These are phyloP conservation scores for Beauveria sp. DNA, from an alignment of 2,329 filamentous ascomycete species.

Conservation along the genomic window DNA sequence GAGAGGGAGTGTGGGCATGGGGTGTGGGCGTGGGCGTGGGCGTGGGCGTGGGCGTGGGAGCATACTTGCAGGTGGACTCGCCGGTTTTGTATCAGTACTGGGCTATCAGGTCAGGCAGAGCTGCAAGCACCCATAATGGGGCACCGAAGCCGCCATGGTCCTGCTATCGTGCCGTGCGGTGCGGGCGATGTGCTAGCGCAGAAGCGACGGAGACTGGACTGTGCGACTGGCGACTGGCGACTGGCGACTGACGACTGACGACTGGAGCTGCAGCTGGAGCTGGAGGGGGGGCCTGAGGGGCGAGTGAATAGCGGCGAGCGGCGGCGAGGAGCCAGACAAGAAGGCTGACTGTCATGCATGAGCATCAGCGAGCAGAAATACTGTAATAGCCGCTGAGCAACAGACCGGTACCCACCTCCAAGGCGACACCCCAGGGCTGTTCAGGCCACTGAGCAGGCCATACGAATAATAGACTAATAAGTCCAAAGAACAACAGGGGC, in stretches of 20 bases:
- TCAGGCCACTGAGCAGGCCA: background rate
- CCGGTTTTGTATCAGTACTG: background rate
- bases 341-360: slow-evolving; percentile 9
- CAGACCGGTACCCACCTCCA: background rate
- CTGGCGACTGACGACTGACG: background rate
- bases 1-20: background rate
- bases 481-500: background rate
- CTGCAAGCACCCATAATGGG: slow-evolving; percentile 1
- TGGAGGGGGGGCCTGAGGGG: background rate
- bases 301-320: background rate
- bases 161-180: background rate
- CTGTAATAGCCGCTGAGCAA: slow-evolving; percentile 8
- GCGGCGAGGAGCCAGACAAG: background rate
- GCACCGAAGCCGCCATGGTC: background rate
- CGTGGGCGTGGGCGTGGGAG: background rate
- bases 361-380: slow-evolving; percentile 7
- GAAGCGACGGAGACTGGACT: background rate
- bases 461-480: background rate
- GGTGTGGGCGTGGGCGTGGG: background rate
- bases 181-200: slow-evolving; percentile 8
- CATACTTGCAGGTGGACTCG: background rate
- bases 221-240: too few relatives aligned
- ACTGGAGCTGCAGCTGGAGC: background rate
- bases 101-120: background rate
- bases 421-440: background rate